Evolutionary conservation across 441 rosid genomes (phyloP), one percentile per base, ranked within the genome.

Genomic region (Populus hybrid): DNA sequence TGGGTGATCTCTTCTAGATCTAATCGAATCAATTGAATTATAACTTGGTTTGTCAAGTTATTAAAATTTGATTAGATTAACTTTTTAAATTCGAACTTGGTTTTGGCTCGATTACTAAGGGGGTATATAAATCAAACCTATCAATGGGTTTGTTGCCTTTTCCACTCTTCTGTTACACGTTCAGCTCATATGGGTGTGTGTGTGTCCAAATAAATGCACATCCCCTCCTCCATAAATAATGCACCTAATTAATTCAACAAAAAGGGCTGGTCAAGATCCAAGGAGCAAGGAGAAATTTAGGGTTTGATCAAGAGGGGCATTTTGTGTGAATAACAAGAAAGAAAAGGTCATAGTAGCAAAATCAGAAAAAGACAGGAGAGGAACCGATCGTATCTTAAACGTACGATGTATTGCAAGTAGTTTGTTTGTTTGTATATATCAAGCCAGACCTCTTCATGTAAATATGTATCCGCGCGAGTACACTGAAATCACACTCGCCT

Each of bases 321-420:
- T 8, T 10, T 0, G 3, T 68, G 79, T 67, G 50, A 82, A 68
- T 53, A 70, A 40, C 6, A 1, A 8, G 30, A 0, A 21, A 21
- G 6, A 3, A 2, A 80, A 50, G 77, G 86, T 78, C 10, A 38
- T 4, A 68, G 6, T 3, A 14, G 70, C 61, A 74, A 70, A 65
- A 70, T 18, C 14, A 1, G 5, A 40, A 67, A 30, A 42, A 38
- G 79, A 82, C 85, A 74, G 34, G 21, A 30, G 74, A 57, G 10
- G 66, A 71, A 79, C 70, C 50, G 53, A 80, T 77, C 81, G 82
- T 72, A 83, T 83, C 83, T 78, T 23, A 75, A 80, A 23, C 73
- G 82, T 87, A 85, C 85, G 84, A 83, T 82, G 86, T 80, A 81
- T 83, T 46, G 75, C 46, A 68, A 77, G 74, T 74, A 30, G 74